Evolutionary conservation across 2,329 filamentous ascomycete species (phyloP).

Genomic region (Paecilomyces formosus): DNA sequence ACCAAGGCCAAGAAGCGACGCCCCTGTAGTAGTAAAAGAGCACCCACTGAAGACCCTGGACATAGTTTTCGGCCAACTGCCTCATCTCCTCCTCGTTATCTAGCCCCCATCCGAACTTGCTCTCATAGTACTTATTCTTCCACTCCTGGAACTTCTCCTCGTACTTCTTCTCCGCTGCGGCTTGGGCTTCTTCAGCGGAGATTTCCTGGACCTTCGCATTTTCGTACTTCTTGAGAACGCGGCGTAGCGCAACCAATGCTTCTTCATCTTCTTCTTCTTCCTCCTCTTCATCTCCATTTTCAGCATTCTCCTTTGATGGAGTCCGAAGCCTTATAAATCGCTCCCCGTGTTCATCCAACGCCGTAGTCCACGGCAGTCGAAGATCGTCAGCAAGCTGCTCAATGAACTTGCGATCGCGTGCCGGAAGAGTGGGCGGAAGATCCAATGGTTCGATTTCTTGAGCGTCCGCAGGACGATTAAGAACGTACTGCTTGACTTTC

Average conservation of each 20-base stretch:
- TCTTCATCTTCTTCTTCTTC: conserved; percentile 76
- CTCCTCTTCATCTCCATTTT: conserved; percentile 49
- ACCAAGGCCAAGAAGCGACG: conserved; percentile 98
- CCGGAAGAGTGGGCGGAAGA: conserved; percentile 64
- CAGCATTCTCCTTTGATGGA: conserved; percentile 42
- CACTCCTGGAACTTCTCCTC: conserved; percentile 82
- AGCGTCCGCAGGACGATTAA: conserved; percentile 52
- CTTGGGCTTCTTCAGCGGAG: conserved; percentile 69
- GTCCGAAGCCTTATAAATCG: conserved; percentile 59
- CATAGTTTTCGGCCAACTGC: conserved; percentile 87
- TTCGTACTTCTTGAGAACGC: conserved; percentile 85
- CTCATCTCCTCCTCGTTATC: conserved; percentile 74
- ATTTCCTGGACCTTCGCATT: conserved; percentile 79
- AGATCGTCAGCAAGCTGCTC: conserved; percentile 72
- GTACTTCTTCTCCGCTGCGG: conserved; percentile 75
- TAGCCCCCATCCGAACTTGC: conserved; percentile 84
- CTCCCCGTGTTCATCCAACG: conserved; percentile 57
- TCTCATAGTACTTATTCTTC: conserved; percentile 90
- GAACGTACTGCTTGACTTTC: conserved; percentile 74
- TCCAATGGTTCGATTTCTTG: conserved; percentile 53
- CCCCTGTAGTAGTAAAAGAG: conserved; percentile 96
- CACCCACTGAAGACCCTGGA: conserved; percentile 96
- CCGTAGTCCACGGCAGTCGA: conserved; percentile 57
- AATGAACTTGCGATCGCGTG: conserved; percentile 85
- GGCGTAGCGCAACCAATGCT: conserved; percentile 70